Evolutionary conservation across 495 filamentous ascomycete genomes (phyloP).

Genomic region (Pseudotulostoma volvatum): DNA sequence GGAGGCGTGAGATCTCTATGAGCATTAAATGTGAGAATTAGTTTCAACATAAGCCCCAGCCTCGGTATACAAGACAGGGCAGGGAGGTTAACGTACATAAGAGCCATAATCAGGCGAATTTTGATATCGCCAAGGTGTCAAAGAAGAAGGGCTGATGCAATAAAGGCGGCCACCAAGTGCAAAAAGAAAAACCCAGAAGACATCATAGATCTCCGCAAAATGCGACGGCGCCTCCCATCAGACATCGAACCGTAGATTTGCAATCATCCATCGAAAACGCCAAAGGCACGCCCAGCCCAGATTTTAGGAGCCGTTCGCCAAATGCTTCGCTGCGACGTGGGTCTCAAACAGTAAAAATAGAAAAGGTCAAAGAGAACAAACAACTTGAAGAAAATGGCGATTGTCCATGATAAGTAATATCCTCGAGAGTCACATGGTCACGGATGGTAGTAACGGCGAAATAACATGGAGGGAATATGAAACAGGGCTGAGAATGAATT

Average conservation of each 20-base stretch:
- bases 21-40: slow-evolving; percentile 36
- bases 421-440: too few relatives aligned
- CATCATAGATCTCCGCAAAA: slow-evolving; percentile 19
- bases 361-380: slow-evolving; percentile 12
- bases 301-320: slow-evolving; percentile 19
- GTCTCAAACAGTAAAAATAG: slow-evolving; percentile 10
- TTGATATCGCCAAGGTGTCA: slow-evolving; percentile 32
- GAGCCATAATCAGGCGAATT: slow-evolving; percentile 47
- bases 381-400: slow-evolving; percentile 1
- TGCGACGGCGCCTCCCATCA: slow-evolving; percentile 18
- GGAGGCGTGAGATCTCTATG: slow-evolving; percentile 25
- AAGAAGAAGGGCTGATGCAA: slow-evolving; percentile 14
- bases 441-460: too few relatives aligned
- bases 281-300: slow-evolving; percentile 20
- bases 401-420: too few relatives aligned
- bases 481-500: too few relatives aligned
- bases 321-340: slow-evolving; percentile 18
- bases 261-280: slow-evolving; percentile 19
- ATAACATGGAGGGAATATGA: too few relatives aligned
- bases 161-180: slow-evolving; percentile 17
- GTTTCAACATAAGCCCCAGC: slow-evolving; percentile 35
- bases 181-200: slow-evolving; percentile 12
- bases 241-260: slow-evolving; percentile 13
- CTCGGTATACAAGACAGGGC: slow-evolving; percentile 32
- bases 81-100: slow-evolving; percentile 70